Base-by-base conservation (phyloP, 768 basidiomycete genomes). In the Ramaria rubella region DNA sequence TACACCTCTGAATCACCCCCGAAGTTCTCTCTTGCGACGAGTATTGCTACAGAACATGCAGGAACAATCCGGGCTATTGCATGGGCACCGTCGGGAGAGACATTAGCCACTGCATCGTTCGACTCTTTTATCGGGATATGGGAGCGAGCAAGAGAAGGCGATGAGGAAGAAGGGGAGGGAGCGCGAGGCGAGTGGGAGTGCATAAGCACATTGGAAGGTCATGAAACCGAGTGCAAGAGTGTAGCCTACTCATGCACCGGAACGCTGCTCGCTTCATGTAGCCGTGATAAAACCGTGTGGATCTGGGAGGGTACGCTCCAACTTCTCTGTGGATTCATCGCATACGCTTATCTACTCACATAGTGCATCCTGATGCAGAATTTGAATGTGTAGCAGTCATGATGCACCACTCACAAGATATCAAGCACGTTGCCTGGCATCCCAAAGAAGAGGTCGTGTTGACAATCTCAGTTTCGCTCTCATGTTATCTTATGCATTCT, bases 211-310 rank as follows among this genome's bases (percentile, higher is more conserved):
- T 70, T 97, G 21, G 93, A 97, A 67, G 95, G 96, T 0, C 96
- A 97, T 67, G 95, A 97, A 67, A 94, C 86, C 53, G 95, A 99
- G 68, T 97, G 94, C 75, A 98, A 98, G 74, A 79, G 85, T 55
- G 88, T 94, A 0, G 87, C 83, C 3, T 97, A 87, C 70, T 91
- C 87, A 11, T 73, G 74, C 33, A 81, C 83, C 64, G 86, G 81
- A 1, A 85, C 79, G 2, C 70, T 96, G 24, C 75, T 99, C n/a
- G 96, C 95, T 8, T 94, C 87, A 59, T 97, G 94, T 67, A 89
- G 90, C 62, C 77, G 96, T 58, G 96, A 98, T 73, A 99, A 98
- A 74, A 91, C 92, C 5, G 94, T 98, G 0, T 98, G 96, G 96
- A 81, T 99, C 33, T 99, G 96, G 95, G 95, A 97, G 78, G 92